phyloP scores from a whole-genome alignment of 345 rosid genomes.

The Erodium maritimum region DNA sequence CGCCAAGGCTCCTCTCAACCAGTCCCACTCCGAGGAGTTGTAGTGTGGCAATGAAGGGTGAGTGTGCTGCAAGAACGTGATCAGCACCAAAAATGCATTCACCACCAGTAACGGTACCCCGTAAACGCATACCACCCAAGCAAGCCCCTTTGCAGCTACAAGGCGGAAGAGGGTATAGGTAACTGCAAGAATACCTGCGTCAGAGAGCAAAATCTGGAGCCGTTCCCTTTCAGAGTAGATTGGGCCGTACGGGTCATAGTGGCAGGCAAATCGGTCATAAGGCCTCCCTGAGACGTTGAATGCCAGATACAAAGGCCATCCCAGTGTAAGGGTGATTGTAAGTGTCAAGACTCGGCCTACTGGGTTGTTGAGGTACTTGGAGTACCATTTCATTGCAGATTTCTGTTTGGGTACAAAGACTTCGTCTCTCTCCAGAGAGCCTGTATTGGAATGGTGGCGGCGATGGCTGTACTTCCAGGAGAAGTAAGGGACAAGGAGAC shows the following conservation, averaged over 20 bases:
- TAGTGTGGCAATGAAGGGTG: slow-evolving; percentile 79
- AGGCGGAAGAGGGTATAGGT: slow-evolving; percentile 44
- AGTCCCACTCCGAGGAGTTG: slow-evolving; percentile 75
- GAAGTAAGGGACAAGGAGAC: slow-evolving; percentile 79
- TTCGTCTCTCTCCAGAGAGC: slow-evolving; percentile 73
- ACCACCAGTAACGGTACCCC: slow-evolving; percentile 68
- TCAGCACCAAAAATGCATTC: slow-evolving; percentile 52
- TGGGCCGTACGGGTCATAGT: slow-evolving; percentile 66
- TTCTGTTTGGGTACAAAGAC: slow-evolving; percentile 76
- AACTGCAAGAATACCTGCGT: slow-evolving; percentile 51
- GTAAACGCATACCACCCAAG: slow-evolving; percentile 45
- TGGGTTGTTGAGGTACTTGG: slow-evolving; percentile 68
- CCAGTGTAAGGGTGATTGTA: slow-evolving; percentile 41
- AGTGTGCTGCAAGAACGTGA: slow-evolving; percentile 85
- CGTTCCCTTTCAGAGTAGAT: slow-evolving; percentile 67
- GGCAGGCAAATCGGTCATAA: slow-evolving; percentile 61
- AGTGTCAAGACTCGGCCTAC: slow-evolving; percentile 43
- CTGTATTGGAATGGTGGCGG: slow-evolving; percentile 87
- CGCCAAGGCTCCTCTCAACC: slow-evolving; percentile 77
- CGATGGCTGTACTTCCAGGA: slow-evolving; percentile 93
- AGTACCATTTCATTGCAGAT: slow-evolving; percentile 33
- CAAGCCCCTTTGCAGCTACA: slow-evolving; percentile 43
- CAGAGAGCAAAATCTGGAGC: slow-evolving; percentile 60
- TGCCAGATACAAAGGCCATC: slow-evolving; percentile 77
- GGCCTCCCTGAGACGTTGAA: slow-evolving; percentile 78